Percentiles rank a stretch among this genome's conserved stretches.
These are phyloP conservation scores for Boletus pseudopeckii DNA, from an alignment of 768 basidiomycete species.

Conservation along the genomic window DNA sequence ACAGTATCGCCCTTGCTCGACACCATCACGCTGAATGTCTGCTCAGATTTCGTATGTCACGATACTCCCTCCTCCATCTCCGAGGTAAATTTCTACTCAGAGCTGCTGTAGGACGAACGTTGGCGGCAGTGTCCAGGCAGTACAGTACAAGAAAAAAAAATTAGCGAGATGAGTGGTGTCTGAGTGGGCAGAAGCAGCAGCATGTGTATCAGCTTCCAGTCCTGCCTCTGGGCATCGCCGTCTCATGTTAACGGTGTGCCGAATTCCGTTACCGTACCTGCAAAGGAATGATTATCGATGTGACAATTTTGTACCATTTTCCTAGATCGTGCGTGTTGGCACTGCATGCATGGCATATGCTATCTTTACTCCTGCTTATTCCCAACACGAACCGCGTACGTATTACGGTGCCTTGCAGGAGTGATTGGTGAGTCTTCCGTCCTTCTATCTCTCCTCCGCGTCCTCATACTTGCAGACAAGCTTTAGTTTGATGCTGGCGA, in stretches of 20 bases:
- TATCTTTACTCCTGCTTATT: slow-evolving; percentile 25
- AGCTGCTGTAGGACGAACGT: neutral
- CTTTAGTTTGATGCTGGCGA: slow-evolving; percentile 18
- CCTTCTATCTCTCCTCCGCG: slow-evolving; percentile 11
- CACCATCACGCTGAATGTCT: neutral
- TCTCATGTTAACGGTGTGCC: slow-evolving; percentile 13
- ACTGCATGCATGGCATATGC: slow-evolving; percentile 15
- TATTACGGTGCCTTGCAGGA: slow-evolving; percentile 25
- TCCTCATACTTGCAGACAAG: slow-evolving; percentile 7
- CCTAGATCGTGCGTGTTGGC: slow-evolving; percentile 11
- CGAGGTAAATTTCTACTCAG: slow-evolving; percentile 12
- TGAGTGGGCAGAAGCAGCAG: slow-evolving; percentile 28
- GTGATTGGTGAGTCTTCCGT: slow-evolving; percentile 9
- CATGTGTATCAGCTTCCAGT: slow-evolving; percentile 26
- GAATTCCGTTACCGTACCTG: slow-evolving; percentile 10
- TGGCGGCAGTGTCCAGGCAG: slow-evolving; percentile 11
- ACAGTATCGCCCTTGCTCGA: slow-evolving; percentile 2
- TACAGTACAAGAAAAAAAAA: slow-evolving; percentile 8
- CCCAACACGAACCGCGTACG: slow-evolving; percentile 8
- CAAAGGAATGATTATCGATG: slow-evolving; percentile 14
- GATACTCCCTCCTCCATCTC: slow-evolving; percentile 15
- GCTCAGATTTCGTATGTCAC: neutral
- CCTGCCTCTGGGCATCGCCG: slow-evolving; percentile 25
- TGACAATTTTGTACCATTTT: slow-evolving; percentile 12
- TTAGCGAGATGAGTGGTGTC: slow-evolving; percentile 26